Evolutionary conservation across 805 yeast genomes (phyloP).

Genomic region (Cyberlindnera sargentensis): DNA sequence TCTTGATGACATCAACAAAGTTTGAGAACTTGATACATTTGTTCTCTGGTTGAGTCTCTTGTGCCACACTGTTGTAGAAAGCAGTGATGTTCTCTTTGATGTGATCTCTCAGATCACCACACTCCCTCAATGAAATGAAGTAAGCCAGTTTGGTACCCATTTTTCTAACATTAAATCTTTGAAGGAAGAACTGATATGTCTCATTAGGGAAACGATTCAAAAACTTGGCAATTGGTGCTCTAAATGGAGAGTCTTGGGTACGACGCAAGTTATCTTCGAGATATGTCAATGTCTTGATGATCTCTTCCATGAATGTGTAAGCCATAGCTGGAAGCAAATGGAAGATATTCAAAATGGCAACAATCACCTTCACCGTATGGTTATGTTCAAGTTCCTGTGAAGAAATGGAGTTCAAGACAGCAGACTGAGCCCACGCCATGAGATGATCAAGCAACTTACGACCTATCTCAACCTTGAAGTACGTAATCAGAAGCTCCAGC

Average conservation of each 20-base stretch:
- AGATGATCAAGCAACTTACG: conserved; percentile 86
- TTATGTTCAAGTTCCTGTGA: conserved; percentile 76
- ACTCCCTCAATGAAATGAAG: conserved; percentile 49
- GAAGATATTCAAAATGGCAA: conserved; percentile 85
- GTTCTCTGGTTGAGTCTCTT: conserved; percentile 44
- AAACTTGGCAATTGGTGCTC: conserved; percentile 84
- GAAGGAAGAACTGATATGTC: conserved; percentile 61
- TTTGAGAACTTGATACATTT: conserved; percentile 67
- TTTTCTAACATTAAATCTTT: conserved; percentile 56
- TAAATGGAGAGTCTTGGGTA: conserved; percentile 80
- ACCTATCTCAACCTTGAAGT: conserved; percentile 96
- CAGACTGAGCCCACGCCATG: conserved; percentile 92
- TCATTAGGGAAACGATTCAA: conserved; percentile 76
- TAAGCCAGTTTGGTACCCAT: conserved; percentile 60
- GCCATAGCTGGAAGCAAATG: conserved; percentile 91
- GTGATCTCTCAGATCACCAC: conserved; percentile 47
- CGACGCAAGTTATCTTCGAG: conserved; percentile 81
- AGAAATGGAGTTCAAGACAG: conserved; percentile 65
- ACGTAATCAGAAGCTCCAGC: conserved; percentile 79
- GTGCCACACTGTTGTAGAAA: conserved; percentile 40
- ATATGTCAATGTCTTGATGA: conserved; percentile 66
- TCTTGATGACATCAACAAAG: conserved; percentile 54
- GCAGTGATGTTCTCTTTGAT: conserved; percentile 46
- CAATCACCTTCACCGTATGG: conserved; percentile 77
- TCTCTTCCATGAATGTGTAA: conserved; percentile 81